Conservation (phyloP, 108 stramenopile species). For the Skeletonema potamos region DNA sequence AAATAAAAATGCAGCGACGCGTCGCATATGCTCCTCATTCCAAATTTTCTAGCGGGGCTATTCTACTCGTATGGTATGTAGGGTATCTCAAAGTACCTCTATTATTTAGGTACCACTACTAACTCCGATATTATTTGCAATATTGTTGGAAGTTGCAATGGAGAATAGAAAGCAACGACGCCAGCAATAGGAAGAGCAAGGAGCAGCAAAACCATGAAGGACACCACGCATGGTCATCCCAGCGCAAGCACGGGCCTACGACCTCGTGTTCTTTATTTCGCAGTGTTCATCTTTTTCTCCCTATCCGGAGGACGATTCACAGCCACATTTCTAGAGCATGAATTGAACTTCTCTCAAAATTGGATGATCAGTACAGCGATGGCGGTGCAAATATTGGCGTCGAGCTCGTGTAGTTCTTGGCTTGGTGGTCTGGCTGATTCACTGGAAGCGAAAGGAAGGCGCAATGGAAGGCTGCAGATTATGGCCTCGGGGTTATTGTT, state of each 20-base stretch:
- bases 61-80: too few relatives aligned
- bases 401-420: conserved; percentile 34
- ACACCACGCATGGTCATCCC: background rate
- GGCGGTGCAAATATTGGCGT: conserved; percentile 34
- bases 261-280: conserved; percentile 44
- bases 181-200: too few relatives aligned
- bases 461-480: conserved; percentile 29
- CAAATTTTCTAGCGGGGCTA: too few relatives aligned
- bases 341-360: conserved; percentile 29
- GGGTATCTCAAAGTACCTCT: too few relatives aligned
- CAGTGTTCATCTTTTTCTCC: conserved; percentile 37
- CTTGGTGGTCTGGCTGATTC: conserved; percentile 43
- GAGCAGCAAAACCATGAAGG: too few relatives aligned
- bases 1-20: too few relatives aligned
- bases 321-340: conserved; percentile 50
- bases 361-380: conserved; percentile 44
- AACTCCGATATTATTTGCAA: too few relatives aligned
- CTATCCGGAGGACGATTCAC: conserved; percentile 53
- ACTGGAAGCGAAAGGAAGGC: conserved; percentile 15
- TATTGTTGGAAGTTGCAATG: too few relatives aligned
- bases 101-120: too few relatives aligned
- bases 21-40: too few relatives aligned
- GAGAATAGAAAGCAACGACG: too few relatives aligned
- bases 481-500: conserved; percentile 30
- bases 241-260: background rate